These are phyloP conservation scores for Candida jianshihensis DNA, from an alignment of 805 yeast species.

Conservation along the genomic window DNA sequence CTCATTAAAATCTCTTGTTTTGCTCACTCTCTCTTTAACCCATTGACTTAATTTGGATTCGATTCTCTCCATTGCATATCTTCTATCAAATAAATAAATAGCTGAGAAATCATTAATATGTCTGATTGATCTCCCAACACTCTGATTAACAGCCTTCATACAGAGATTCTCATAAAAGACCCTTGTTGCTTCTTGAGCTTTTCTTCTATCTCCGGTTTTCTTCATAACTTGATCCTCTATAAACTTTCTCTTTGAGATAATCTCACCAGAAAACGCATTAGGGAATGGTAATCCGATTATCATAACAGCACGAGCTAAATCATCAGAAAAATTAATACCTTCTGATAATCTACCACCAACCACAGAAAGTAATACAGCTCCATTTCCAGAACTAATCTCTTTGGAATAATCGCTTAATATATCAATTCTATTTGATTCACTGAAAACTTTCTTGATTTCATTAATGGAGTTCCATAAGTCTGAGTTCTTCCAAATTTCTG, in stretches of 20 bases:
- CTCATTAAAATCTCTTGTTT: constrained; percentile 9
- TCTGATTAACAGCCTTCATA: constrained; percentile 87
- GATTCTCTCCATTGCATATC: constrained; percentile 44
- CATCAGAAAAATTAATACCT: constrained; percentile 87
- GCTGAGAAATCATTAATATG: constrained; percentile 77
- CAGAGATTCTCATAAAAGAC: constrained; percentile 77
- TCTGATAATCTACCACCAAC: constrained; percentile 92
- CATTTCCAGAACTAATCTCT: constrained; percentile 32
- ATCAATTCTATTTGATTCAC: constrained; percentile 49
- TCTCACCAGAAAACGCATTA: constrained; percentile 73
- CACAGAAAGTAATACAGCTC: constrained; percentile 73
- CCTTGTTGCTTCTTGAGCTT: constrained; percentile 42
- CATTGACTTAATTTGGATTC: constrained; percentile 63
- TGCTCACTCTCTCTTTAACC: constrained; percentile 45
- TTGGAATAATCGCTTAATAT: constrained; percentile 45
- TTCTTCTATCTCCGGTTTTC: constrained; percentile 38
- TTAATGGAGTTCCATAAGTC: constrained; percentile 29
- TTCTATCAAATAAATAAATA: constrained; percentile 60
- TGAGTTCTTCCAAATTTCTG: constrained; percentile 43
- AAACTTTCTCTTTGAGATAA: constrained; percentile 61
- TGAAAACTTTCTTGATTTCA: constrained; percentile 40
- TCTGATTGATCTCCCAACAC: constrained; percentile 87
- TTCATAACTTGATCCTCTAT: constrained; percentile 46
- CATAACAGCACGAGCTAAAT: constrained; percentile 78
- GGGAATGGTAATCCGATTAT: constrained; percentile 91